phyloP scores from a whole-genome alignment of 2,329 filamentous ascomycete species.

The Amphichorda felina region DNA sequence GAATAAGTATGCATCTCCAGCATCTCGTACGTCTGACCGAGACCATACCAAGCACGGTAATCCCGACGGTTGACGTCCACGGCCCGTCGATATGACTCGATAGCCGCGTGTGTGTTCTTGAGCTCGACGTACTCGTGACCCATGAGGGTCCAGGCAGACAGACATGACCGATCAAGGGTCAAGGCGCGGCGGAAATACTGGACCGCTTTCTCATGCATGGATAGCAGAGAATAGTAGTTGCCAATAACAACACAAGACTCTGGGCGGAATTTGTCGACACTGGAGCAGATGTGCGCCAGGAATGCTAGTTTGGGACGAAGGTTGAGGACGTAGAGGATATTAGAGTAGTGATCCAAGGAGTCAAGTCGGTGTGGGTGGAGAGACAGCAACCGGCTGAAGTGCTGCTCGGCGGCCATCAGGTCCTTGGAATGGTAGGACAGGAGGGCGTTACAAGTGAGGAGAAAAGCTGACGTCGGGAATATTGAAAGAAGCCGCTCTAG shows the following conservation, averaged over 20 bases:
- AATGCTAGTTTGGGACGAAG: constrained; percentile 83
- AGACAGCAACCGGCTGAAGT: constrained; percentile 71
- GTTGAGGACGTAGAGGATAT: constrained; percentile 90
- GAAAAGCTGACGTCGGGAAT: constrained; percentile 80
- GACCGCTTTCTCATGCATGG: constrained; percentile 93
- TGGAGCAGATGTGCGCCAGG: constrained; percentile 79
- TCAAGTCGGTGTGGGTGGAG: constrained; percentile 66
- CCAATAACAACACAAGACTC: constrained; percentile 96
- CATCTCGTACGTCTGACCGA: constrained; percentile 95
- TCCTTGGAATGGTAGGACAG: constrained; percentile 86
- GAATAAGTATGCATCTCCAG: constrained; percentile 97
- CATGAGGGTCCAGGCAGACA: constrained; percentile 97
- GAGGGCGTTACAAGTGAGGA: constrained; percentile 80
- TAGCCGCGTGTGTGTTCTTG: constrained; percentile 96
- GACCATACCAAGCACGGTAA: constrained; percentile 94
- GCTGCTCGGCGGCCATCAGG: constrained; percentile 53
- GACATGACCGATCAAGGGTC: constrained; percentile 77
- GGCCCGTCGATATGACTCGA: constrained; percentile 89
- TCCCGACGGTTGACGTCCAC: constrained; percentile 94
- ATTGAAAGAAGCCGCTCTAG: constrained; percentile 69
- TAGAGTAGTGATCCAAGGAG: constrained; percentile 89
- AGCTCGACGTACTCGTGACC: constrained; percentile 97
- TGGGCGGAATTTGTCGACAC: constrained; percentile 88
- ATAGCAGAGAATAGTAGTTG: constrained; percentile 92
- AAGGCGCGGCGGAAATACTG: constrained; percentile 94